phyloP scores from a whole-genome alignment of 148 eudicot species.

The Silene uniflora region DNA sequence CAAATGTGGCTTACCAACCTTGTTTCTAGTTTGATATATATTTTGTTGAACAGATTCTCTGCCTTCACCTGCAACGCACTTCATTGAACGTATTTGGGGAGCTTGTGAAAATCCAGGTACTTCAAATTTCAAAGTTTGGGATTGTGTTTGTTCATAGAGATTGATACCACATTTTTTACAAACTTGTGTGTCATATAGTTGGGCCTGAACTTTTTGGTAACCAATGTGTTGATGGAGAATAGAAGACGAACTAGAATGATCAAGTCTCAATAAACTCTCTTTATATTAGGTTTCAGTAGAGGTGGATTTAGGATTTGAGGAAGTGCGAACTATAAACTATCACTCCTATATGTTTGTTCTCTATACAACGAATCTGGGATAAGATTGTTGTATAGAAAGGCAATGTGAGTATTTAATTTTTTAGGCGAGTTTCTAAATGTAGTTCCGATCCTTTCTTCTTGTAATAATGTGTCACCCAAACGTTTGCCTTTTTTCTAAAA shows the following conservation, averaged over 20 bases:
- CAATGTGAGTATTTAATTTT: background rate
- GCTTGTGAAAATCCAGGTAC: conserved; percentile 67
- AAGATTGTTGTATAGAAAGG: background rate
- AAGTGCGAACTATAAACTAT: no score
- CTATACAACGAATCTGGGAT: no score
- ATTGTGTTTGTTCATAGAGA: background rate
- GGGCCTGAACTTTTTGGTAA: no score
- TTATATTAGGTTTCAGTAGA: background rate
- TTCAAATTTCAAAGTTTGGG: background rate
- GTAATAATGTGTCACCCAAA: no score
- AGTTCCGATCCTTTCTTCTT: no score
- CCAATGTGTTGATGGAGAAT: no score
- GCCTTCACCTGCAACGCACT: conserved; percentile 83
- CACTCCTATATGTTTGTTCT: no score
- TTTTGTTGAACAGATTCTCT: conserved; percentile 55
- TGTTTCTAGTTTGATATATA: background rate
- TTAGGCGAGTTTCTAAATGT: no score
- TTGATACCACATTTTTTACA: background rate
- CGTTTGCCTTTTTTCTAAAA: no score
- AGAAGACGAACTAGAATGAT: background rate
- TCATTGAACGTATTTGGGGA: conserved; percentile 69
- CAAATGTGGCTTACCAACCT: background rate
- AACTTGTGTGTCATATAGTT: no score
- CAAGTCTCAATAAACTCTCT: background rate
- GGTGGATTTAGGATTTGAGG: background rate